Evolutionary conservation across 305 asterid species (phyloP).

Genomic region (Fraxinus velutina): DNA sequence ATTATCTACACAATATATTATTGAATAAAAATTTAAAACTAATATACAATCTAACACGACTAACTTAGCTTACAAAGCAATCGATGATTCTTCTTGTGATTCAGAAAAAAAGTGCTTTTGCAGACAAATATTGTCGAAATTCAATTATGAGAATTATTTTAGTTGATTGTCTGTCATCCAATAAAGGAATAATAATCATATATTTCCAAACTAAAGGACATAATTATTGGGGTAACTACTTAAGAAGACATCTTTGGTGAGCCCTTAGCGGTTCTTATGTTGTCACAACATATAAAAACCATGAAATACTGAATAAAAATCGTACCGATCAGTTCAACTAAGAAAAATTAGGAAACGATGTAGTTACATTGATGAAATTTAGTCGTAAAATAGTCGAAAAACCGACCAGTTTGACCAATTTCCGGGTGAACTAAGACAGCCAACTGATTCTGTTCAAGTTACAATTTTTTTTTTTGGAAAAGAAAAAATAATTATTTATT

Average conservation of each 20-base stretch:
- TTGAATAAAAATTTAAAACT: too few species aligned
- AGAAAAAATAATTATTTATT: background rate
- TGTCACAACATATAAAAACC: conserved; percentile 12
- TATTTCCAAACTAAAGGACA: background rate
- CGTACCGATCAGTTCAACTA: background rate
- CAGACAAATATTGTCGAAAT: background rate
- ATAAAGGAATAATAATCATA: background rate
- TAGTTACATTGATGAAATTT: background rate
- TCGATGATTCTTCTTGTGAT: background rate
- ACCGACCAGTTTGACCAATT: too few species aligned
- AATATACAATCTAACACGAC: too few species aligned
- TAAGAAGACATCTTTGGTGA: conserved; percentile 28
- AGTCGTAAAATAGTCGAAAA: too few species aligned
- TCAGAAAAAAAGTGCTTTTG: background rate
- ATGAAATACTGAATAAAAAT: too few species aligned
- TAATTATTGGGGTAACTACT: conserved; percentile 26
- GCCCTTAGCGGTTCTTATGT: conserved; percentile 20
- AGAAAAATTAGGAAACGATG: background rate
- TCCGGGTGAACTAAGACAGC: background rate
- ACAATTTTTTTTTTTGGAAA: background rate
- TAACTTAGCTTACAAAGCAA: background rate
- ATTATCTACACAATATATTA: too few species aligned
- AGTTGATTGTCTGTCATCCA: background rate
- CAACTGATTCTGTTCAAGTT: too few species aligned
- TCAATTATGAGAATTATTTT: background rate